These are phyloP conservation scores for Pharnaceum exiguum DNA, from an alignment of 148 eudicot genomes.

Conservation along the genomic window DNA sequence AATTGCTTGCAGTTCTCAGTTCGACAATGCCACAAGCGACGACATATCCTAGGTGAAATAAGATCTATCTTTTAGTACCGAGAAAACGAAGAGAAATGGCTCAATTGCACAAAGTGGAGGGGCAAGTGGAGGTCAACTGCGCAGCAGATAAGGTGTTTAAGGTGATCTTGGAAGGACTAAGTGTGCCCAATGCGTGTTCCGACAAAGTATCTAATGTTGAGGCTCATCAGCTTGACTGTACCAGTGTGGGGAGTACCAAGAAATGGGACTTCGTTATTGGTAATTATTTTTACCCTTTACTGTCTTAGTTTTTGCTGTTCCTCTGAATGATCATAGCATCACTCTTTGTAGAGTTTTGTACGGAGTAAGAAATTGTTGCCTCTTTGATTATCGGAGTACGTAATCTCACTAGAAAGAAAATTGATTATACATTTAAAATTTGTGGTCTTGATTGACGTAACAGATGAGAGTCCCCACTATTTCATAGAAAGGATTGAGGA, in stretches of 20 bases:
- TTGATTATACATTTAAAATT: background rate
- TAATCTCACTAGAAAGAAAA: too few relatives aligned
- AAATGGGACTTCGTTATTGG: constrained; percentile 17
- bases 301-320: too few relatives aligned
- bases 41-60: too few relatives aligned
- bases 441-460: background rate
- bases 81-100: constrained; percentile 1
- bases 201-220: background rate
- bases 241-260: constrained; percentile 11
- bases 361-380: too few relatives aligned
- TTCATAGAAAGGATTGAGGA: constrained; percentile 6
- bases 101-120: constrained; percentile 10
- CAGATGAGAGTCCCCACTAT: constrained; percentile 3
- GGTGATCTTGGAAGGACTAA: background rate
- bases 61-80: too few relatives aligned
- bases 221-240: constrained; percentile 7
- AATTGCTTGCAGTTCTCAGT: too few relatives aligned
- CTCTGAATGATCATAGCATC: too few relatives aligned
- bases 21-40: too few relatives aligned
- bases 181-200: constrained; percentile 5
- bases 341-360: too few relatives aligned
- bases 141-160: constrained; percentile 5
- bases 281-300: background rate
- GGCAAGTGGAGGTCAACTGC: constrained; percentile 11
- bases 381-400: too few relatives aligned